A percentile compares a stretch with the other conserved stretches of the same genome.
phyloP scores from a whole-genome alignment of 257 asterid genomes.

The Vinca minor region DNA sequence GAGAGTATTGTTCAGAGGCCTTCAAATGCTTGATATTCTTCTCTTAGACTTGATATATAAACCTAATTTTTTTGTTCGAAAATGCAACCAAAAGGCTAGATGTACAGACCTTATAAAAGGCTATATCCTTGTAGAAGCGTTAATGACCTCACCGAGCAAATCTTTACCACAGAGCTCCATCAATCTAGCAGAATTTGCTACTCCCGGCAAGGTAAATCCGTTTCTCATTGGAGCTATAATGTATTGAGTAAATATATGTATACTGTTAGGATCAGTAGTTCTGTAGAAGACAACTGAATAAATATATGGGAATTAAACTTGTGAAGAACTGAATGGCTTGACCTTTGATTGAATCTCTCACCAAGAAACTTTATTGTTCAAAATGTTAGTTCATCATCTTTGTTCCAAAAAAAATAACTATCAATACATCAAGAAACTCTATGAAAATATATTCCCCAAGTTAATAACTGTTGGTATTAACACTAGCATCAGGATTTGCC shows the following conservation, averaged over 20 bases:
- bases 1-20: neutral
- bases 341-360: neutral
- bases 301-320: neutral
- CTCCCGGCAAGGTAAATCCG: neutral
- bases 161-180: neutral
- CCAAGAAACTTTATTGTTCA: neutral
- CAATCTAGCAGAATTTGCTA: neutral
- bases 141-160: neutral
- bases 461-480: slow-evolving; percentile 22
- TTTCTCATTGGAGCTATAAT: neutral
- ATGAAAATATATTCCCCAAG: slow-evolving; percentile 18
- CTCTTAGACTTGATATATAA: neutral
- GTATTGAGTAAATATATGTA: neutral
- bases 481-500: slow-evolving; percentile 26
- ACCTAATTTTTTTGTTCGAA: neutral
- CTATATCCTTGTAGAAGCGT: neutral
- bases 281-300: neutral
- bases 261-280: neutral
- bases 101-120: neutral
- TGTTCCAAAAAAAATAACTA: neutral
- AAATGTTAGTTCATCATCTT: neutral
- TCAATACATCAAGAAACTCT: neutral
- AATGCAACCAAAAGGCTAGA: neutral
- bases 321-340: neutral
- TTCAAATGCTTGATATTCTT: neutral